phyloP scores from a whole-genome alignment of 805 yeast species.

The Candida quercuum region DNA sequence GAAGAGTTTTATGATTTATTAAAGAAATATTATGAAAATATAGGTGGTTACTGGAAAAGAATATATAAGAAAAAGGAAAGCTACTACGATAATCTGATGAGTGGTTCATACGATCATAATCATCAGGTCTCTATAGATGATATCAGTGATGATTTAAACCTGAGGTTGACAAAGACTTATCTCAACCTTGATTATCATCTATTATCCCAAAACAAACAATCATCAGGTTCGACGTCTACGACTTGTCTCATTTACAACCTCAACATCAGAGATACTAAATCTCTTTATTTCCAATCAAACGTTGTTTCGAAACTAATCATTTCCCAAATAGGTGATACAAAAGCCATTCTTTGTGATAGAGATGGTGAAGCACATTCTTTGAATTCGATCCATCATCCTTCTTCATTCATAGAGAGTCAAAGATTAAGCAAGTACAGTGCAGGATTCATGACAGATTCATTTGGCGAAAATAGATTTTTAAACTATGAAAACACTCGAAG shows the following conservation, averaged over 20 bases:
- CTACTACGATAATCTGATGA: slow-evolving; percentile 29
- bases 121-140: slow-evolving; percentile 9
- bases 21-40: slow-evolving; percentile 46
- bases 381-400: slow-evolving; percentile 82
- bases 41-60: slow-evolving; percentile 83
- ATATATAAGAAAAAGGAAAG: slow-evolving; percentile 47
- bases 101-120: slow-evolving; percentile 13
- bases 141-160: slow-evolving; percentile 47
- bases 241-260: slow-evolving; percentile 51
- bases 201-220: slow-evolving; percentile 24
- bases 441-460: slow-evolving; percentile 74
- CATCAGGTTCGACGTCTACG: slow-evolving; percentile 68
- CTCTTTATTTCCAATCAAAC: slow-evolving; percentile 45
- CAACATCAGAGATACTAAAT: slow-evolving; percentile 23
- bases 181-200: slow-evolving; percentile 62
- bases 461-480: slow-evolving; percentile 82
- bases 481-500: slow-evolving; percentile 88
- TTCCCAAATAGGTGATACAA: slow-evolving; percentile 92
- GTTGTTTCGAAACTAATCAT: slow-evolving; percentile 65
- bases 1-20: slow-evolving; percentile 39
- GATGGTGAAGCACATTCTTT: slow-evolving; percentile 75
- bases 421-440: slow-evolving; percentile 63
- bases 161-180: slow-evolving; percentile 60
- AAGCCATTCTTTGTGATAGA: slow-evolving; percentile 78
- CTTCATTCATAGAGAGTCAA: slow-evolving; percentile 69